A percentile compares a stretch with the other conserved stretches of the same genome.
Evolutionary conservation across 805 yeast species (phyloP).

Genomic region (Candida cerambycidarum): DNA sequence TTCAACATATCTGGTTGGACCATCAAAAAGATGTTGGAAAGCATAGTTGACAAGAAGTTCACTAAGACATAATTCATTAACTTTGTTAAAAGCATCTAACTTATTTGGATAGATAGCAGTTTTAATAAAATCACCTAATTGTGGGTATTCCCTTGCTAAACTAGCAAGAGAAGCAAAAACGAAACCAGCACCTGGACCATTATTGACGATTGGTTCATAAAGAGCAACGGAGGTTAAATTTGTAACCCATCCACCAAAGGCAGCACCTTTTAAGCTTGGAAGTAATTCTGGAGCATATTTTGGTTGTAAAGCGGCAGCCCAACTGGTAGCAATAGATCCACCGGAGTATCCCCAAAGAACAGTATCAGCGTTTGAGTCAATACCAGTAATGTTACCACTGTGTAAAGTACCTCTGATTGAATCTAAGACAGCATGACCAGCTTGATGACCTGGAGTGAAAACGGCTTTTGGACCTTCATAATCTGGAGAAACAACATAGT

Average conservation of each 20-base stretch:
- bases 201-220: conserved; percentile 18
- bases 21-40: conserved; percentile 11
- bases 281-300: conserved; percentile 32
- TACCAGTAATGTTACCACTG: conserved; percentile 18
- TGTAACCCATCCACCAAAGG: conserved; percentile 36
- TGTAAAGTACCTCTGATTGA: conserved; percentile 28
- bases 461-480: conserved; percentile 34
- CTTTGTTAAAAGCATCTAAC: conserved; percentile 9
- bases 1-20: conserved; percentile 10
- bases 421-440: conserved; percentile 32
- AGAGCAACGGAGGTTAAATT: conserved; percentile 28
- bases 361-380: conserved; percentile 17
- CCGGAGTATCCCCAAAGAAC: conserved; percentile 39
- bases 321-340: conserved; percentile 36
- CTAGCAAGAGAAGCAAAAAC: conserved; percentile 30
- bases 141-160: conserved; percentile 30
- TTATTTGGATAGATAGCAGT: conserved; percentile 7
- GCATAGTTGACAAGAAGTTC: conserved; percentile 9
- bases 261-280: conserved; percentile 27
- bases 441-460: conserved; percentile 30
- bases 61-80: conserved; percentile 10
- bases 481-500: conserved; percentile 34
- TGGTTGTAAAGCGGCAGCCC: conserved; percentile 40
- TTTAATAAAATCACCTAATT: conserved; percentile 6
- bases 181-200: conserved; percentile 28